phyloP scores from a whole-genome alignment of 1,284 basidiomycete species.

The Apiotrichum siamense region DNA sequence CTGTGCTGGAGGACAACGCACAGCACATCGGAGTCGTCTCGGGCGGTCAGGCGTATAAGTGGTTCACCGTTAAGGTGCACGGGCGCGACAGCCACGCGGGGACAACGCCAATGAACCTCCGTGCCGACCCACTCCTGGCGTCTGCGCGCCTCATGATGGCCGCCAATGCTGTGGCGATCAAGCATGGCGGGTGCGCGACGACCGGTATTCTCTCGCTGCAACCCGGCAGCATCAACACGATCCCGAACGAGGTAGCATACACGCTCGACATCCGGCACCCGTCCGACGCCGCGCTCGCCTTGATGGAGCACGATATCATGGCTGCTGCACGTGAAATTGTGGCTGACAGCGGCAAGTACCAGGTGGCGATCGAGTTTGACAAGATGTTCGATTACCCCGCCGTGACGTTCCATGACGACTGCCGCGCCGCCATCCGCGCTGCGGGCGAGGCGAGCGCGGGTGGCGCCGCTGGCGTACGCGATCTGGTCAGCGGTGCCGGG shows the following conservation, averaged over 20 bases:
- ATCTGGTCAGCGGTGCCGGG: slow-evolving; percentile 18
- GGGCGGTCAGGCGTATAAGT: slow-evolving; percentile 29
- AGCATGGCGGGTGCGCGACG: slow-evolving; percentile 17
- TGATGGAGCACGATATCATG: slow-evolving; percentile 15
- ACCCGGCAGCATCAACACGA: slow-evolving; percentile 21
- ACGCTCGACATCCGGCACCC: slow-evolving; percentile 25
- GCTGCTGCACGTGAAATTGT: slow-evolving; percentile 2
- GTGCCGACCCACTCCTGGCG: slow-evolving; percentile 21
- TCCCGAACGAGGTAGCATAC: slow-evolving; percentile 21
- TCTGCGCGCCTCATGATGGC: slow-evolving; percentile 14
- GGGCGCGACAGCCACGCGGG: slow-evolving; percentile 29
- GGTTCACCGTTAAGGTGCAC: slow-evolving; percentile 22
- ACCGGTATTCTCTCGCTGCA: slow-evolving; percentile 18
- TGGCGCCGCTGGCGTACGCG: background rate
- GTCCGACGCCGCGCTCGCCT: slow-evolving; percentile 8
- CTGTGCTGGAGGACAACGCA: slow-evolving; percentile 21
- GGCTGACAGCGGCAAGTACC: background rate
- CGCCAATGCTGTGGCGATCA: slow-evolving; percentile 13
- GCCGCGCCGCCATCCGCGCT: slow-evolving; percentile 9
- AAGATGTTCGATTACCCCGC: slow-evolving; percentile 13
- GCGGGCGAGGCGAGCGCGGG: slow-evolving; percentile 4
- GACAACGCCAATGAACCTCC: slow-evolving; percentile 23
- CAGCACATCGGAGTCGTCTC: slow-evolving; percentile 21
- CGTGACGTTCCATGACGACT: slow-evolving; percentile 6
- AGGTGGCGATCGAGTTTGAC: slow-evolving; percentile 4